Evolutionary conservation across 73 alveolate genomes (phyloP).

Genomic region (Paramecium sexaurelia): DNA sequence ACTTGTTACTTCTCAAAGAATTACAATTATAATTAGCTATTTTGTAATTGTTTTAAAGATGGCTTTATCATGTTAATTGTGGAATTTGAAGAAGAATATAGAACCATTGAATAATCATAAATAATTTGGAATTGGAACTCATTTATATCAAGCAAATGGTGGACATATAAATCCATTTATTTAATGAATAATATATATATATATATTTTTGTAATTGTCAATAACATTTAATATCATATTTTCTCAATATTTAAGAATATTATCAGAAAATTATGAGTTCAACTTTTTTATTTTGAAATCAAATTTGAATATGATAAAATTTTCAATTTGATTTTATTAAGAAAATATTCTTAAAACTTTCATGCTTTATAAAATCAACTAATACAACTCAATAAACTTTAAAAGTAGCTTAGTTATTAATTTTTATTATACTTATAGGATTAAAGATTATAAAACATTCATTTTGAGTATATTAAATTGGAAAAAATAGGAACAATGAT

Average conservation of each 20-base stretch:
- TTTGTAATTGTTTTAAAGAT: not conserved
- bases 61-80: not conserved
- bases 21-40: not conserved
- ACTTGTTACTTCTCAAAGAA: not conserved
- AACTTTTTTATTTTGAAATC: too few species aligned
- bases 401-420: too few species aligned
- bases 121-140: constrained; percentile 43
- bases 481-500: not conserved
- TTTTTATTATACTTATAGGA: too few species aligned
- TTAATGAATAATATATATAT: not conserved
- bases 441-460: too few species aligned
- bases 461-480: not conserved
- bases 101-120: constrained; percentile 12
- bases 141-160: constrained; percentile 26
- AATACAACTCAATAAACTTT: too few species aligned
- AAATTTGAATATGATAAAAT: too few species aligned
- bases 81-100: not conserved
- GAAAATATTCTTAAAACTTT: too few species aligned
- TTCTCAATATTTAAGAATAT: too few species aligned
- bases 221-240: too few species aligned
- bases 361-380: too few species aligned
- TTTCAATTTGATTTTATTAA: too few species aligned
- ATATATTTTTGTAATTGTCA: not conserved
- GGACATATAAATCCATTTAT: constrained; percentile 39
- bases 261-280: too few species aligned